Conservation (phyloP, 306 rosid species). For the Sicyos edulis region DNA sequence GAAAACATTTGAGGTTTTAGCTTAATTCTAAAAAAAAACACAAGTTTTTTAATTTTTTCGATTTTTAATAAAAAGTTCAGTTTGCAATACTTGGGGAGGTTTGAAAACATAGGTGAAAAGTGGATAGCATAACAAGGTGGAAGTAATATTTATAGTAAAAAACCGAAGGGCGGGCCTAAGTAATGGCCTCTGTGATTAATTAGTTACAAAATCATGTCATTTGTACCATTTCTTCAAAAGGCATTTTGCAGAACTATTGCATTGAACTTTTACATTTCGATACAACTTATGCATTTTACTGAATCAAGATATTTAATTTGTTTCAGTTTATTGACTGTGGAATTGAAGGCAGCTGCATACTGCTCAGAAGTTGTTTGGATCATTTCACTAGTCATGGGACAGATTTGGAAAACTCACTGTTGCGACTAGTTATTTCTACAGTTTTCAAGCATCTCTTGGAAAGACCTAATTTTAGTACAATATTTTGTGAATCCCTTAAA, state of each 20-base stretch:
- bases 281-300: conserved; percentile 16
- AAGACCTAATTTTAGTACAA: conserved; percentile 71
- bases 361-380: conserved; percentile 79
- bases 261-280: conserved; percentile 1
- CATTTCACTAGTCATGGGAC: conserved; percentile 39
- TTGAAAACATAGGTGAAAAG: no score
- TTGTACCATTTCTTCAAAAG: background rate
- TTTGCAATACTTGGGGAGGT: no score
- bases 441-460: conserved; percentile 61
- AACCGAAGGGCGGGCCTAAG: background rate
- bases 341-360: conserved; percentile 69
- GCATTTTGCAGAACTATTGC: background rate
- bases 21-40: no score
- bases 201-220: background rate
- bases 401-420: conserved; percentile 44
- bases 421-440: conserved; percentile 46
- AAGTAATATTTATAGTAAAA: no score
- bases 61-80: no score
- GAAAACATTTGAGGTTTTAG: no score
- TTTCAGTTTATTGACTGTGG: conserved; percentile 72
- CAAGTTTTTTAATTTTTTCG: no score
- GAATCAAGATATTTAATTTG: conserved; percentile 24
- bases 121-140: no score
- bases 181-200: background rate
- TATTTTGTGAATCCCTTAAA: conserved; percentile 69